Evolutionary conservation across 192 early-diverging fungal genomes (phyloP).

Genomic region (Pilobolus umbonatus): DNA sequence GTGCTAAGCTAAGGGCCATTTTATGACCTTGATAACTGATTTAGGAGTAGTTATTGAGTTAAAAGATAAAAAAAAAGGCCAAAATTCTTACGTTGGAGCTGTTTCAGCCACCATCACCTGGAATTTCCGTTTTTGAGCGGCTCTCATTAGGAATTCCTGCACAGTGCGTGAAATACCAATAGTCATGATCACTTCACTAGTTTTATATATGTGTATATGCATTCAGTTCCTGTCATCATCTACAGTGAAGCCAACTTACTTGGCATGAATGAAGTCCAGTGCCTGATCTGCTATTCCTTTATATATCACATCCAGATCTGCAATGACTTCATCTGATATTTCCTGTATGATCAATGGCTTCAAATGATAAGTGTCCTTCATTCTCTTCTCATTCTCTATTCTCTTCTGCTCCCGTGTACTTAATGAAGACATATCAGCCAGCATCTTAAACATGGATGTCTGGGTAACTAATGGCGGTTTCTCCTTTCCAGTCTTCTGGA

Average conservation of each 20-base stretch:
- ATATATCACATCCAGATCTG: constrained; percentile 76
- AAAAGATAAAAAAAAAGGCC: background rate
- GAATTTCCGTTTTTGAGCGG: constrained; percentile 84
- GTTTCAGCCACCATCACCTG: constrained; percentile 95
- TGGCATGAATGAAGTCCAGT: constrained; percentile 90
- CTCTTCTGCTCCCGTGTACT: constrained; percentile 8
- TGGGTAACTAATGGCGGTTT: constrained; percentile 20
- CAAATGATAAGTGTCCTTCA: constrained; percentile 35
- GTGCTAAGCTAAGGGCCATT: constrained; percentile 70
- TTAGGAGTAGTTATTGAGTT: background rate
- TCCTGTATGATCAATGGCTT: constrained; percentile 77
- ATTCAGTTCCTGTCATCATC: background rate
- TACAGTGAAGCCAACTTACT: constrained; percentile 48
- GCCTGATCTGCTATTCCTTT: constrained; percentile 80
- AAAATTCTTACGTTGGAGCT: constrained; percentile 78
- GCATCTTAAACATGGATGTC: constrained; percentile 58
- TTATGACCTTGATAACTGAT: constrained; percentile 71
- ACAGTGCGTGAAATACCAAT: constrained; percentile 83
- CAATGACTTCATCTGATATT: constrained; percentile 87
- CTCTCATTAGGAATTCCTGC: constrained; percentile 77
- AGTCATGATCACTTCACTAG: constrained; percentile 94
- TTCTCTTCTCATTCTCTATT: constrained; percentile 7
- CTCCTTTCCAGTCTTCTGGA: constrained; percentile 15
- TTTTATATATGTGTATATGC: no score
- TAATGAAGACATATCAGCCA: constrained; percentile 46